These are phyloP conservation scores for Curvularia sp. DNA, from an alignment of 2,329 filamentous ascomycete genomes.

Conservation along the genomic window DNA sequence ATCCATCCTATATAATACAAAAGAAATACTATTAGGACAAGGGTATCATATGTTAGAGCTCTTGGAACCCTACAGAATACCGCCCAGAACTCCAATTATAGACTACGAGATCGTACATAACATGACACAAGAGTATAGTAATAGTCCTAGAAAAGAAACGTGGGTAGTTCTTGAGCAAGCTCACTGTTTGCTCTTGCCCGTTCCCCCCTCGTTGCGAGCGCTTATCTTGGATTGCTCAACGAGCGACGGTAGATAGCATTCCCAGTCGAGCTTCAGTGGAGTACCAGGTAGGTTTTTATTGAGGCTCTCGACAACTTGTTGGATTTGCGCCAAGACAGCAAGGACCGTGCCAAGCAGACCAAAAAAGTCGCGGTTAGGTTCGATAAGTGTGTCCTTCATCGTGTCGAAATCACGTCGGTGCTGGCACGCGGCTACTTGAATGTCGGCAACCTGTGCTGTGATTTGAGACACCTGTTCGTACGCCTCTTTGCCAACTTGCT, in stretches of 20 bases:
- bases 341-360: conserved; percentile 6
- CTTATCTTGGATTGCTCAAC: not conserved
- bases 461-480: not conserved
- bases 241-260: conserved; percentile 4
- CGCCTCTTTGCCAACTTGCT: not conserved
- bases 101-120: not conserved
- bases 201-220: conserved; percentile 1
- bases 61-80: not conserved
- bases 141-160: not conserved
- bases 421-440: not conserved
- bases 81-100: conserved; percentile 1
- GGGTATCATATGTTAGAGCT: conserved; percentile 8
- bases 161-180: not conserved
- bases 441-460: not conserved
- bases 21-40: not conserved
- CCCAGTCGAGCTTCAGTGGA: conserved; percentile 7
- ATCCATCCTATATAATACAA: too few relatives aligned
- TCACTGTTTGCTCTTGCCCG: conserved; percentile 2
- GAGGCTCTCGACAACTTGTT: conserved; percentile 15
- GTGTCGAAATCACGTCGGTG: conserved; percentile 15
- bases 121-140: not conserved
- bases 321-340: conserved; percentile 11
- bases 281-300: conserved; percentile 20
- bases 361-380: conserved; percentile 16
- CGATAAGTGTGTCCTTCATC: conserved; percentile 11